These are phyloP conservation scores for Suillus cothurnatus DNA, from an alignment of 768 basidiomycete species.

Conservation along the genomic window DNA sequence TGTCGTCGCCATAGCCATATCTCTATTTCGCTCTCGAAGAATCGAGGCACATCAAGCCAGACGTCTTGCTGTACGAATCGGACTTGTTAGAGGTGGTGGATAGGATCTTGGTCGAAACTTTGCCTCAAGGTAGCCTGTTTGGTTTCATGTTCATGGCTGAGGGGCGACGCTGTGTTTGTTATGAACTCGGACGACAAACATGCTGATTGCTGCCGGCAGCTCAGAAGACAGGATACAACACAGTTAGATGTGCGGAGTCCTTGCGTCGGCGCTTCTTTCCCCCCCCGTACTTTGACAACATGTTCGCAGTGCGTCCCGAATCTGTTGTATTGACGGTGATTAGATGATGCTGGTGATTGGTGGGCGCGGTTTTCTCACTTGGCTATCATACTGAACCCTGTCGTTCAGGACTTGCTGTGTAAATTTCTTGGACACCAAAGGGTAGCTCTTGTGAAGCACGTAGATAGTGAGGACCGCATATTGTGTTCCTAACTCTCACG, in stretches of 20 bases:
- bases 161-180: background rate
- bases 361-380: background rate
- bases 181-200: background rate
- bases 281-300: background rate
- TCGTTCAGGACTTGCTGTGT: background rate
- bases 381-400: background rate
- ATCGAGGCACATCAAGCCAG: slow-evolving; percentile 76
- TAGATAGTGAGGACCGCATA: background rate
- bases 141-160: background rate
- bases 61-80: slow-evolving; percentile 85
- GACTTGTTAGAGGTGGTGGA: slow-evolving; percentile 49
- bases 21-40: slow-evolving; percentile 69
- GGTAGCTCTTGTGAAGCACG: background rate
- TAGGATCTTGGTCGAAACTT: background rate
- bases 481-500: background rate
- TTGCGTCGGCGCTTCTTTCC: background rate
- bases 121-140: background rate
- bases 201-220: background rate
- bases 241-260: background rate
- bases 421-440: background rate
- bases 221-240: background rate
- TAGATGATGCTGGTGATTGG: background rate
- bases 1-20: slow-evolving; percentile 59
- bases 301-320: background rate
- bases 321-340: background rate